A percentile compares a stretch with the other conserved stretches of the same genome.
Evolutionary conservation across 805 yeast species (phyloP).

Genomic region (Candida germanica): DNA sequence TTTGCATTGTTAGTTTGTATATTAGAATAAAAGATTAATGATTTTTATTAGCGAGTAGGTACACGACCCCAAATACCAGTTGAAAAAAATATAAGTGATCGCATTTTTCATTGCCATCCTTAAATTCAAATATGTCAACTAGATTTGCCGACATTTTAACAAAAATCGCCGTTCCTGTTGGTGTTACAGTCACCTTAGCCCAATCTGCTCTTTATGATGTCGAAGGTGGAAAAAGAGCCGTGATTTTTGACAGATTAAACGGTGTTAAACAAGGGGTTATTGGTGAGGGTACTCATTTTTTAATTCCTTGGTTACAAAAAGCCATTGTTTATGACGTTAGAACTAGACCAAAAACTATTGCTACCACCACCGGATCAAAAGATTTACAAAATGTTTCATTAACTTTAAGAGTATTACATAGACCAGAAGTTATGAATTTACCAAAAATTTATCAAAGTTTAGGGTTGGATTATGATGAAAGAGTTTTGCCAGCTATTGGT

Average conservation of each 20-base stretch:
- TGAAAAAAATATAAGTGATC: background rate
- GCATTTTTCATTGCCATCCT: background rate
- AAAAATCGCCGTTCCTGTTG: conserved; percentile 65
- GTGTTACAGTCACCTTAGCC: conserved; percentile 64
- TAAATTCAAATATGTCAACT: conserved; percentile 24
- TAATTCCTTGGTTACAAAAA: conserved; percentile 93
- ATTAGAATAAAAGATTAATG: conserved; percentile 1
- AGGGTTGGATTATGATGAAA: conserved; percentile 92
- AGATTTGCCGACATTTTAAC: conserved; percentile 37
- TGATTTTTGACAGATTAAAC: conserved; percentile 83
- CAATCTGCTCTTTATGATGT: conserved; percentile 91
- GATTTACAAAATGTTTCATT: conserved; percentile 94
- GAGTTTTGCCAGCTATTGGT: conserved; percentile 89
- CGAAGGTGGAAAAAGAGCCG: conserved; percentile 93
- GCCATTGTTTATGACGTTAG: conserved; percentile 90
- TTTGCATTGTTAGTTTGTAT: conserved; percentile 1
- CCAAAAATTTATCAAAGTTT: conserved; percentile 87
- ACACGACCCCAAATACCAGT: too few relatives aligned
- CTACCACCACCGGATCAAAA: conserved; percentile 94
- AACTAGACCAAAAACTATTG: conserved; percentile 90
- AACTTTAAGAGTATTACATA: conserved; percentile 87
- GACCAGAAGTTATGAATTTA: conserved; percentile 82
- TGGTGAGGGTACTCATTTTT: conserved; percentile 96
- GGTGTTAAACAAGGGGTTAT: conserved; percentile 89
- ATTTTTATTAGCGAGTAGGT: too few relatives aligned